phyloP scores from a whole-genome alignment of 2,329 filamentous ascomycete genomes.

The Eutypella sp. region DNA sequence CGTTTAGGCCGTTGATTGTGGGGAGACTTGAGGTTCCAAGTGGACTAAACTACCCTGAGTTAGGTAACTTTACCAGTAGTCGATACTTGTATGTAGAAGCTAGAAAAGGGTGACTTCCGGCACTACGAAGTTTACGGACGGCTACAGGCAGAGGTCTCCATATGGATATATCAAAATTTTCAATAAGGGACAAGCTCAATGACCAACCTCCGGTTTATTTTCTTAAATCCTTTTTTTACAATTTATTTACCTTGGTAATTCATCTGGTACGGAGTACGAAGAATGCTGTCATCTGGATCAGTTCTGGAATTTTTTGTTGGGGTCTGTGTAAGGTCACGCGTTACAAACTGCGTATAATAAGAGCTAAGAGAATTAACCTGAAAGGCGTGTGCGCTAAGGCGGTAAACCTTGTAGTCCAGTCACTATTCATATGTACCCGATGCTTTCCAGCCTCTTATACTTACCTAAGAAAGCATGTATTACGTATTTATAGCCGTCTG shows the following conservation, averaged over 20 bases:
- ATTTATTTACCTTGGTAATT: background rate
- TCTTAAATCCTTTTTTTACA: slow-evolving; percentile 8
- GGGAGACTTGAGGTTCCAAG: background rate
- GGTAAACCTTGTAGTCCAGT: background rate
- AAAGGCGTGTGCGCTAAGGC: background rate
- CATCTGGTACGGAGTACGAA: no score
- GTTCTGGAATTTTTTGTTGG: slow-evolving; percentile 14
- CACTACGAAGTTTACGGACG: no score
- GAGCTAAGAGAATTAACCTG: background rate
- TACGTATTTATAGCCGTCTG: no score
- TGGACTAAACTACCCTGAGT: no score
- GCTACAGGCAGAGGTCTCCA: no score
- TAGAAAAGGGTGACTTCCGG: no score
- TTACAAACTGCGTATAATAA: no score
- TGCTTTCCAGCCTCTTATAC: no score
- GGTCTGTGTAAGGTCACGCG: slow-evolving; percentile 8
- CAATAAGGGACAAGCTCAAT: background rate
- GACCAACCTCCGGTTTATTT: slow-evolving; percentile 1
- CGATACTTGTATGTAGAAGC: no score
- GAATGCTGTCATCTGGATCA: slow-evolving; percentile 1
- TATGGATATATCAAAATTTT: no score
- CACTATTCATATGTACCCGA: background rate
- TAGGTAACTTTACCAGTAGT: no score
- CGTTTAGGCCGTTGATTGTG: background rate
- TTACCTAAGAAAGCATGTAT: no score